Conservation (phyloP, 2,329 filamentous ascomycete species). For the Teratosphaeria viscida region DNA sequence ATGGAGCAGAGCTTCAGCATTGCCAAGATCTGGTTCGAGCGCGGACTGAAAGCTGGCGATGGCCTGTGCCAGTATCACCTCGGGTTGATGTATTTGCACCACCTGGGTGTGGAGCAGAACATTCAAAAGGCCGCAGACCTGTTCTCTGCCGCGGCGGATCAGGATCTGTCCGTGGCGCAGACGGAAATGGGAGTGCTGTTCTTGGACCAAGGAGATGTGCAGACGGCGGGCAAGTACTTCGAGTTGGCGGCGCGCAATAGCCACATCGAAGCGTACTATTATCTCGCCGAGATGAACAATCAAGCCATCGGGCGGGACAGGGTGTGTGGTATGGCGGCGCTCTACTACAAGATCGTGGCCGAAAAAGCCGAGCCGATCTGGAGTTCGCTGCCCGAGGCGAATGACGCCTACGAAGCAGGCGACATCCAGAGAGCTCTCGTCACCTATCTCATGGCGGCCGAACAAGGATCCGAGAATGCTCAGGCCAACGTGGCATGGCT, state of each 20-base stretch:
- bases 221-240: conserved; percentile 73
- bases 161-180: conserved; percentile 70
- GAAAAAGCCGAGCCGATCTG: conserved; percentile 82
- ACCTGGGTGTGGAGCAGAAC: conserved; percentile 62
- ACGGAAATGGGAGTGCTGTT: conserved; percentile 76
- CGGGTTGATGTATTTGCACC: conserved; percentile 73
- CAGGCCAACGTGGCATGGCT: conserved; percentile 86
- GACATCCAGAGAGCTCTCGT: conserved; percentile 72
- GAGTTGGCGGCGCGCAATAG: conserved; percentile 73
- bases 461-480: conserved; percentile 81
- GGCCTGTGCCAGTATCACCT: conserved; percentile 75
- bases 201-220: conserved; percentile 78
- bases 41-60: conserved; percentile 65
- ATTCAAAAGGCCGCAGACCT: conserved; percentile 61
- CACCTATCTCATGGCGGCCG: conserved; percentile 74
- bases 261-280: conserved; percentile 84
- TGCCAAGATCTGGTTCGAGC: conserved; percentile 73
- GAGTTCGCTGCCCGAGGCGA: conserved; percentile 73
- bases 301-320: conserved; percentile 71
- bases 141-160: conserved; percentile 69
- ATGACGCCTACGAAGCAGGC: conserved; percentile 67
- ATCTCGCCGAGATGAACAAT: conserved; percentile 77
- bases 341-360: conserved; percentile 80
- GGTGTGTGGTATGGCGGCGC: conserved; percentile 64
- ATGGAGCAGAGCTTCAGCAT: conserved; percentile 66